Percentiles rank a stretch among this genome's conserved stretches.
phyloP scores from a whole-genome alignment of 2,329 filamentous ascomycete genomes.

The Leptographium galeiforme region DNA sequence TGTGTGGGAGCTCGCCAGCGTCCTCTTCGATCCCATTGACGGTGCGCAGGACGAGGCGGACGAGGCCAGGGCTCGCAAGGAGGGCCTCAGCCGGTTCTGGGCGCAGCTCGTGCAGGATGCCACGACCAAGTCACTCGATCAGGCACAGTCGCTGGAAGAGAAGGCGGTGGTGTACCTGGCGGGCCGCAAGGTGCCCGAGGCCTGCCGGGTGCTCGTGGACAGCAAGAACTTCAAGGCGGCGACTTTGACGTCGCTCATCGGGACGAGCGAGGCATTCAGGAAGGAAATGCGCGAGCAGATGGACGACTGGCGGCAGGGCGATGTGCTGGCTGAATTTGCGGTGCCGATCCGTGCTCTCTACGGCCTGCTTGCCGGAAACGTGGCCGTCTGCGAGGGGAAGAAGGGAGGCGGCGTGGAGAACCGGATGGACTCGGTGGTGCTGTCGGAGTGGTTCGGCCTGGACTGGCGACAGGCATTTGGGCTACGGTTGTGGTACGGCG shows the following conservation, averaged over 20 bases:
- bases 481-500: constrained; percentile 79
- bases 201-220: constrained; percentile 65
- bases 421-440: constrained; percentile 62
- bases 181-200: constrained; percentile 65
- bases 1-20: constrained; percentile 75
- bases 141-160: constrained; percentile 58
- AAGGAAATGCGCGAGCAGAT: constrained; percentile 70
- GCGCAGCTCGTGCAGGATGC: constrained; percentile 50
- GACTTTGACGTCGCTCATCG: constrained; percentile 50
- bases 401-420: constrained; percentile 64
- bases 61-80: constrained; percentile 34
- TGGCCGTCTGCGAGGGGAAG: constrained; percentile 69
- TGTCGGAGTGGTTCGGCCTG: constrained; percentile 71
- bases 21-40: constrained; percentile 66
- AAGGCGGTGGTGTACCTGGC: constrained; percentile 72
- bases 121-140: constrained; percentile 34
- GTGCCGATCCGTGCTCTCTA: constrained; percentile 78
- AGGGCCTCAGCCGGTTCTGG: constrained; percentile 55
- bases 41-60: constrained; percentile 26
- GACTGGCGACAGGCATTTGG: constrained; percentile 94
- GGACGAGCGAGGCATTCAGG: constrained; percentile 54
- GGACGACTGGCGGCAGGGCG: constrained; percentile 68
- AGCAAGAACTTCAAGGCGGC: constrained; percentile 50
- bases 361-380: constrained; percentile 76
- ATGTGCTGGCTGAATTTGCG: constrained; percentile 76